These are phyloP conservation scores for Trichocomaceae sp. DNA, from an alignment of 2,329 filamentous ascomycete genomes.

Conservation along the genomic window DNA sequence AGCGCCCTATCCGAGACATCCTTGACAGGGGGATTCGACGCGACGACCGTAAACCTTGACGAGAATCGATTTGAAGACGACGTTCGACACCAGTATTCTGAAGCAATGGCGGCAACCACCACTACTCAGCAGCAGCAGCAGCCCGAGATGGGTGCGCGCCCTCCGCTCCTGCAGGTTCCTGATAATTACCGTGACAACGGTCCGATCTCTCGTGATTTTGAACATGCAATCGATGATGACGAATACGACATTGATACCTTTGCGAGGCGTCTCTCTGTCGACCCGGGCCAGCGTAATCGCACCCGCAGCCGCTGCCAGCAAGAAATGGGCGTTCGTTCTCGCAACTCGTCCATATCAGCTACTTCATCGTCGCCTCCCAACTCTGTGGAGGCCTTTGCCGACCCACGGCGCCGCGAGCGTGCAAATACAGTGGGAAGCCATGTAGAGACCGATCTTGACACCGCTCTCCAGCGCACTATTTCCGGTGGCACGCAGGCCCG, in stretches of 20 bases:
- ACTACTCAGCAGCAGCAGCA: too few relatives aligned
- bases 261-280: slow-evolving; percentile 34
- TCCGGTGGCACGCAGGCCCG: slow-evolving; percentile 62
- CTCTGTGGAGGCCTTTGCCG: slow-evolving; percentile 94
- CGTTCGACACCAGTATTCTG: slow-evolving; percentile 22
- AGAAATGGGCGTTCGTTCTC: slow-evolving; percentile 37
- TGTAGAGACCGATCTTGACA: slow-evolving; percentile 48
- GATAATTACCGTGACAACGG: slow-evolving; percentile 38
- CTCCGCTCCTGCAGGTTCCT: slow-evolving; percentile 42
- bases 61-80: slow-evolving; percentile 63
- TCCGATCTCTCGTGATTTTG: slow-evolving; percentile 70
- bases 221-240: slow-evolving; percentile 77
- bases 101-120: slow-evolving; percentile 31
- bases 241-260: slow-evolving; percentile 42
- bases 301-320: slow-evolving; percentile 32
- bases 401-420: slow-evolving; percentile 77
- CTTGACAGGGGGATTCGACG: slow-evolving; percentile 53
- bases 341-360: slow-evolving; percentile 46
- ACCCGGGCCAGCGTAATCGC: slow-evolving; percentile 35
- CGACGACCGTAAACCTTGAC: slow-evolving; percentile 64
- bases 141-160: slow-evolving; percentile 44
- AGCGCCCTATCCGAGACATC: slow-evolving; percentile 59
- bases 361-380: slow-evolving; percentile 84
- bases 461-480: slow-evolving; percentile 61
- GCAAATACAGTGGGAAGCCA: slow-evolving; percentile 59